phyloP scores from a whole-genome alignment of 179 eudicot species.

The Silene coronaria region DNA sequence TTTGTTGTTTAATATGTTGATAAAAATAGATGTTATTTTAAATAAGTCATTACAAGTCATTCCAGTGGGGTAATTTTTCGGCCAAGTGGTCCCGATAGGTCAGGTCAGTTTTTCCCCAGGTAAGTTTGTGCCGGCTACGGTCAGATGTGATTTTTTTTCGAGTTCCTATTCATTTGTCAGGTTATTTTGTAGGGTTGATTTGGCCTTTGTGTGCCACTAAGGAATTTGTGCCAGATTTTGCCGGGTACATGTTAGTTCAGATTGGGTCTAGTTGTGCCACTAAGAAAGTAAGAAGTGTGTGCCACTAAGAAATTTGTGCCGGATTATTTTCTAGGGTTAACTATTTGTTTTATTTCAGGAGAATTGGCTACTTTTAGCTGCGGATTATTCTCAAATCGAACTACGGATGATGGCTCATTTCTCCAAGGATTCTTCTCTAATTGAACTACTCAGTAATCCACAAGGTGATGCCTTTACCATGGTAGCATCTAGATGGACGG shows the following conservation, averaged over 20 bases:
- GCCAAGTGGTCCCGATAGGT: no score
- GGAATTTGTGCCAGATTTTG: not conserved
- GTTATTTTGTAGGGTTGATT: not conserved
- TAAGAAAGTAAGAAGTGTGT: slow-evolving; percentile 1
- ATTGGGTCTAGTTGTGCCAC: not conserved
- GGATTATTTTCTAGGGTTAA: not conserved
- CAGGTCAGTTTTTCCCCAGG: no score
- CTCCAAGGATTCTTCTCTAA: slow-evolving; percentile 64
- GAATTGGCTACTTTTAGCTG: slow-evolving; percentile 82
- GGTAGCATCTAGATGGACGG: slow-evolving; percentile 90
- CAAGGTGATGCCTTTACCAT: slow-evolving; percentile 72
- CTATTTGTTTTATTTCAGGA: slow-evolving; percentile 45
- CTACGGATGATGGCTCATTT: slow-evolving; percentile 95
- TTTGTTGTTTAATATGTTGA: no score
- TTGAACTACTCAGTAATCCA: slow-evolving; percentile 65
- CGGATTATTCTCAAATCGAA: slow-evolving; percentile 99
- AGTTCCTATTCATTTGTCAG: no score
- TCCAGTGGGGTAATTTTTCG: no score
- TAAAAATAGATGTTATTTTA: no score
- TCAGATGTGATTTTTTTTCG: no score
- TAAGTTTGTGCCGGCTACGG: no score
- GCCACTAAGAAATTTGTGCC: not conserved
- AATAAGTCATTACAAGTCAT: no score
- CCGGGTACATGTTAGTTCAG: no score
- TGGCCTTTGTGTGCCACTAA: not conserved